These are phyloP conservation scores for Zygnema circumcarinatum DNA, from an alignment of 139 green algal species.

Conservation along the genomic window DNA sequence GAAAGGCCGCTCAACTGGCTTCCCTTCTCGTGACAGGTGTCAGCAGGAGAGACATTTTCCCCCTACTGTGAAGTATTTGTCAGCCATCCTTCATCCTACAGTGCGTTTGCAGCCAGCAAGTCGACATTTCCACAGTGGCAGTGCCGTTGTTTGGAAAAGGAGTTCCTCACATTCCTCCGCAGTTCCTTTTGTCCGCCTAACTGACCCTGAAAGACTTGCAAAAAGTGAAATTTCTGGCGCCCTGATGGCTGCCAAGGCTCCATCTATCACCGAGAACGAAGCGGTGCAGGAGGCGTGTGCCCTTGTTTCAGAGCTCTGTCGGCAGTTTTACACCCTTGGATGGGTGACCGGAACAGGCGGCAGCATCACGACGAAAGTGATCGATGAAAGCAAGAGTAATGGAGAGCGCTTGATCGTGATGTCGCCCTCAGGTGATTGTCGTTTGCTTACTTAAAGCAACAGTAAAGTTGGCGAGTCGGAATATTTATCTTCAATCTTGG, in stretches of 20 bases:
- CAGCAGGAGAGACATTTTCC: no score
- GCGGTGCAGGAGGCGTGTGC: conserved; percentile 18
- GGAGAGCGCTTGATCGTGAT: conserved; percentile 57
- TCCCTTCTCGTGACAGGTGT: no score
- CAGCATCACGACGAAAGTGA: conserved; percentile 20
- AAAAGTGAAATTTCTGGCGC: no score
- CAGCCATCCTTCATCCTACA: no score
- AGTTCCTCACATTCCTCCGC: neutral
- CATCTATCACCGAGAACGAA: no score
- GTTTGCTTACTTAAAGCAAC: no score
- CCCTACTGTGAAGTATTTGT: no score
- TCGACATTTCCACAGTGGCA: neutral
- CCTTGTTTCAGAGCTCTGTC: conserved; percentile 55
- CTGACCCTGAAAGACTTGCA: no score
- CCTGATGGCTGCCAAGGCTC: no score
- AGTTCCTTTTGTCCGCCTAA: neutral
- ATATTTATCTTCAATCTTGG: neutral
- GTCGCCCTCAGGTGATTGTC: conserved; percentile 35
- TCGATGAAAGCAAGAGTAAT: neutral
- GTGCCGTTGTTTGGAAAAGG: neutral
- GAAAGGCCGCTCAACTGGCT: no score
- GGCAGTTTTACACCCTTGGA: conserved; percentile 53
- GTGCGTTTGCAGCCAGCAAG: neutral
- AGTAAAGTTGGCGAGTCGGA: no score
- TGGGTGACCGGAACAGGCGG: conserved; percentile 55